Percentiles rank a stretch among this genome's conserved stretches.
Conservation (phyloP, 2,329 filamentous ascomycete species). For the Aspergillus sojae region DNA sequence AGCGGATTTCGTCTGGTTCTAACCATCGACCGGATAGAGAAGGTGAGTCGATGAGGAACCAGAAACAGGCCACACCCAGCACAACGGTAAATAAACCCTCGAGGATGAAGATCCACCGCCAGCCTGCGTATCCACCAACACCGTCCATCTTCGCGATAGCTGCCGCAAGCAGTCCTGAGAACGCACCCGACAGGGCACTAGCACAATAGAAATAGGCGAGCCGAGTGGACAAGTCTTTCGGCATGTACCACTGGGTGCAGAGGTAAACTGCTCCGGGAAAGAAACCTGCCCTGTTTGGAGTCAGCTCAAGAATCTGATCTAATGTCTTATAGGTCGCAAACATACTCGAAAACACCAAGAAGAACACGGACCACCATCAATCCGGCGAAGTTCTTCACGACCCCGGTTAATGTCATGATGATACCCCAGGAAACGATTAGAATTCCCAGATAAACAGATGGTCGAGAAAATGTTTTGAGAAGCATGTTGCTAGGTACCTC, state of each 20-base stretch:
- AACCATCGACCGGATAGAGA: conserved; percentile 41
- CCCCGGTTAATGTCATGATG: conserved; percentile 53
- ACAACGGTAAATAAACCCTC: conserved; percentile 41
- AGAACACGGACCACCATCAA: conserved; percentile 52
- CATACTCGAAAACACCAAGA: conserved; percentile 43
- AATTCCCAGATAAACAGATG: conserved; percentile 31
- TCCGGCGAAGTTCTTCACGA: conserved; percentile 49
- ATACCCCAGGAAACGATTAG: conserved; percentile 45
- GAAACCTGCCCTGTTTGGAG: conserved; percentile 37
- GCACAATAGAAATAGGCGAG: conserved; percentile 29
- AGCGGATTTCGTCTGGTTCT: conserved; percentile 36
- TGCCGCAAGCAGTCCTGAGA: conserved; percentile 43
- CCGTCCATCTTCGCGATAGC: conserved; percentile 28
- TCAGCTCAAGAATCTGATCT: neutral
- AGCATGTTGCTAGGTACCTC: conserved; percentile 26
- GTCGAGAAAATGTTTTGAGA: conserved; percentile 25
- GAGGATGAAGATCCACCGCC: conserved; percentile 50
- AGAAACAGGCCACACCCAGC: conserved; percentile 12
- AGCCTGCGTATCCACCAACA: conserved; percentile 14
- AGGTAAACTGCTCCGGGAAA: conserved; percentile 30
- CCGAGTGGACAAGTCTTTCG: conserved; percentile 40
- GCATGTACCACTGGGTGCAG: conserved; percentile 35
- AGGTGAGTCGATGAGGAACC: conserved; percentile 44
- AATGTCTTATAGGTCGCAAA: too few species aligned
- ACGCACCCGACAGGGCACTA: conserved; percentile 34